phyloP scores from a whole-genome alignment of 73 alveolate species.

The Durusdinium trenchii region DNA sequence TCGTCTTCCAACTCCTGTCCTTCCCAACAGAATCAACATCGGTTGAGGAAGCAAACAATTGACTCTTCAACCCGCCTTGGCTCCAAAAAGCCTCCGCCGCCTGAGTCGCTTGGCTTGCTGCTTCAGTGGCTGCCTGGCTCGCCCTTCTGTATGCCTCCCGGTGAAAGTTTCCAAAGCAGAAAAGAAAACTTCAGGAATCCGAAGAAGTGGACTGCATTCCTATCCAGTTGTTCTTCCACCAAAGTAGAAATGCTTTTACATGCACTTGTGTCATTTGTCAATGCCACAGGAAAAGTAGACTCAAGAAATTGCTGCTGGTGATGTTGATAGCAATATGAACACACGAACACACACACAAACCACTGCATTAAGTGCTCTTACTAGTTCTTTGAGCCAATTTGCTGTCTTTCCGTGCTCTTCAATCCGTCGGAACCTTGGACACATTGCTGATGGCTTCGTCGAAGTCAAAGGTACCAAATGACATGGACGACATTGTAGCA shows the following conservation, averaged over 20 bases:
- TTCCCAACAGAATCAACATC: neutral
- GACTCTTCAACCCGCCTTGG: too few relatives aligned
- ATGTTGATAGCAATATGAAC: too few relatives aligned
- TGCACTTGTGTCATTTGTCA: too few relatives aligned
- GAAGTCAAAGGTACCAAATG: neutral
- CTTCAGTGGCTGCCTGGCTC: conserved; percentile 32
- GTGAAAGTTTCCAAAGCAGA: neutral
- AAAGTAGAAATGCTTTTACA: too few relatives aligned
- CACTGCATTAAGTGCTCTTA: too few relatives aligned
- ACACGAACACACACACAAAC: too few relatives aligned
- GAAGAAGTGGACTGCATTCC: neutral
- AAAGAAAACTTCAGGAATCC: neutral
- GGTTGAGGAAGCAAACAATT: too few relatives aligned
- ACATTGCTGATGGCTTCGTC: conserved; percentile 74
- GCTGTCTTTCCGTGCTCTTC: too few relatives aligned
- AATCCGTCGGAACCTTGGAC: conserved; percentile 54
- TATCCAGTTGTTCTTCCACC: neutral
- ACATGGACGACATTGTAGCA: conserved; percentile 36
- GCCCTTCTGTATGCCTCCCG: conserved; percentile 78
- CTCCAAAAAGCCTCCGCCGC: too few relatives aligned
- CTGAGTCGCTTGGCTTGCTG: conserved; percentile 3
- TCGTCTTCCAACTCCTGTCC: conserved; percentile 57
- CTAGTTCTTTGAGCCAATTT: too few relatives aligned
- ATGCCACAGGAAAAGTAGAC: too few relatives aligned
- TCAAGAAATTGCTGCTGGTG: too few relatives aligned